These are phyloP conservation scores for Metschnikowia borealis DNA, from an alignment of 805 yeast genomes.

Conservation along the genomic window DNA sequence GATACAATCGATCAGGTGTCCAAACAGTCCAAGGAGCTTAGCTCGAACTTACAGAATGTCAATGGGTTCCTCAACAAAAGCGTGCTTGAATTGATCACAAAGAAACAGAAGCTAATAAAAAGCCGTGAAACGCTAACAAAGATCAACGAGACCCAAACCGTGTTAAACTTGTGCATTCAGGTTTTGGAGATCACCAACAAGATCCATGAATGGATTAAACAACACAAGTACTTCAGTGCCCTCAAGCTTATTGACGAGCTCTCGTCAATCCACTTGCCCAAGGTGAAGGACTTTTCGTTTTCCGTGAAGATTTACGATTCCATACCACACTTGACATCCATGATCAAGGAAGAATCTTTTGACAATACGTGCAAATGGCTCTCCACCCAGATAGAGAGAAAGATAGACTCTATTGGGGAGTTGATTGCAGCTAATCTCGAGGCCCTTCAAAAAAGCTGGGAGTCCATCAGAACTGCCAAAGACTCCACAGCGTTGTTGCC, in stretches of 20 bases:
- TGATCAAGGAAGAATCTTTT: constrained; percentile 72
- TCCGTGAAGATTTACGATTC: constrained; percentile 69
- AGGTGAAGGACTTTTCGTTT: constrained; percentile 70
- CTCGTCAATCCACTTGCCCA: constrained; percentile 62
- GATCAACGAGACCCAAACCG: constrained; percentile 65
- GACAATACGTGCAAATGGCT: constrained; percentile 65
- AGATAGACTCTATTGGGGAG: constrained; percentile 56
- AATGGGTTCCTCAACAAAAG: constrained; percentile 57
- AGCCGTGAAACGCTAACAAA: constrained; percentile 61
- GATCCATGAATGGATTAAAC: constrained; percentile 74
- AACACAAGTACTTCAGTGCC: constrained; percentile 78
- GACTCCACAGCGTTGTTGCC: constrained; percentile 38
- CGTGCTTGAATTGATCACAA: constrained; percentile 59
- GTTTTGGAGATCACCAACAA: constrained; percentile 83
- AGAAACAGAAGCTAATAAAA: constrained; percentile 56
- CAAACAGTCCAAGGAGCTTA: constrained; percentile 50
- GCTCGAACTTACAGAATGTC: constrained; percentile 52
- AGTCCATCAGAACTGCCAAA: constrained; percentile 40
- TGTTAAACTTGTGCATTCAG: constrained; percentile 69
- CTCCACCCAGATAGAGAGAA: constrained; percentile 54
- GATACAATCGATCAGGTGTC: constrained; percentile 62
- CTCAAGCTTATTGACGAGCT: constrained; percentile 77
- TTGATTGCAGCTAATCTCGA: constrained; percentile 51
- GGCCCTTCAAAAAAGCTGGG: constrained; percentile 60
- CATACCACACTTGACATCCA: constrained; percentile 67